phyloP scores from a whole-genome alignment of 129 eudicot species.

The Pulicaria dysenterica region DNA sequence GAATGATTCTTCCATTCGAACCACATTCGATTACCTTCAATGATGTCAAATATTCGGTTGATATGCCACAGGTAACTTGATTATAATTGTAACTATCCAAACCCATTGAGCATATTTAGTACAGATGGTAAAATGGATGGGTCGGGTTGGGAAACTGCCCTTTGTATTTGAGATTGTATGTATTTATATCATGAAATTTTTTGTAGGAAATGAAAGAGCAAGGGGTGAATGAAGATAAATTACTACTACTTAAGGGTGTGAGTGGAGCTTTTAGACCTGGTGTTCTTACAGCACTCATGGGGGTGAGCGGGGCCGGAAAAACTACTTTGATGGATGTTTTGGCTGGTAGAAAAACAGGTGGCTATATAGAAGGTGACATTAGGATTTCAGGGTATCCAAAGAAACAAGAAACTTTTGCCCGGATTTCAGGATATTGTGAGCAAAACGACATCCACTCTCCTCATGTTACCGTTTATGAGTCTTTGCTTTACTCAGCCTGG shows the following conservation, averaged over 20 bases:
- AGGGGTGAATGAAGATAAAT: slow-evolving; percentile 63
- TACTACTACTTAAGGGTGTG: slow-evolving; percentile 70
- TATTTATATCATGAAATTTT: background rate
- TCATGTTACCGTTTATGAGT: slow-evolving; percentile 80
- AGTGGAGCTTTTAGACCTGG: slow-evolving; percentile 92
- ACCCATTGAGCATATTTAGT: background rate
- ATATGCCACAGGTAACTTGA: slow-evolving; percentile 78
- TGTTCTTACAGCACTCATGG: slow-evolving; percentile 90
- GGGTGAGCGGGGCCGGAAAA: slow-evolving; percentile 96
- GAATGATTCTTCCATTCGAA: slow-evolving; percentile 90
- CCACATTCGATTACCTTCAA: slow-evolving; percentile 82
- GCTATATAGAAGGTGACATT: slow-evolving; percentile 69
- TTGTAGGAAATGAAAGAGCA: slow-evolving; percentile 82
- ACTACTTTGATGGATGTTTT: slow-evolving; percentile 92
- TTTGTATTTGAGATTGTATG: too few relatives aligned
- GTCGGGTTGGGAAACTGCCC: background rate
- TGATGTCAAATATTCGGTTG: slow-evolving; percentile 76
- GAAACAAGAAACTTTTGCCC: slow-evolving; percentile 83
- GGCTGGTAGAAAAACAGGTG: slow-evolving; percentile 93
- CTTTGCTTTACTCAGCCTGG: slow-evolving; percentile 91
- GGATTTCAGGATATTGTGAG: slow-evolving; percentile 90
- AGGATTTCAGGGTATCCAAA: slow-evolving; percentile 81
- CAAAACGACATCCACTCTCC: slow-evolving; percentile 94
- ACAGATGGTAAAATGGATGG: background rate
- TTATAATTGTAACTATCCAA: background rate